Conservation (phyloP, 2,329 filamentous ascomycete species). For the Calonectria montana region DNA sequence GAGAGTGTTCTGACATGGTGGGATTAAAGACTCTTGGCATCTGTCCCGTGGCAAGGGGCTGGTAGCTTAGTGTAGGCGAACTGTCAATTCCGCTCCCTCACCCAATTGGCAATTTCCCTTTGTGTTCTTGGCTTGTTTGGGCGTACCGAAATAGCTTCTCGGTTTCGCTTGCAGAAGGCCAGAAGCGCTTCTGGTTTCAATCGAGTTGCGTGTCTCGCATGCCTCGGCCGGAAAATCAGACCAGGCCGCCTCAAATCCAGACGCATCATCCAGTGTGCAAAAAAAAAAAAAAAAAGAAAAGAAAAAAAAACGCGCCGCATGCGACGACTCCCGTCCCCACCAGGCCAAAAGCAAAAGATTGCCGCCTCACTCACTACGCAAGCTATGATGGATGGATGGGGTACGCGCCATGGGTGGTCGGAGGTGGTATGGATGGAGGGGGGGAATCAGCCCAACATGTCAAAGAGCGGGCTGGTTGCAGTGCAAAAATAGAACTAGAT, state of each 20-base stretch:
- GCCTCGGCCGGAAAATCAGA: not conserved
- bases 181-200: not conserved
- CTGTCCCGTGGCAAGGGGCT: not conserved
- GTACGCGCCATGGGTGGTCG: too few relatives aligned
- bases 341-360: too few relatives aligned
- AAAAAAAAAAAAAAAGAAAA: not conserved
- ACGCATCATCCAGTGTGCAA: not conserved
- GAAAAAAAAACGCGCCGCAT: not conserved
- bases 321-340: too few relatives aligned
- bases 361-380: too few relatives aligned
- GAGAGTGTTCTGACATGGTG: not conserved
- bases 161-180: not conserved
- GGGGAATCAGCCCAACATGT: too few relatives aligned
- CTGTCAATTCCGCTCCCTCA: not conserved
- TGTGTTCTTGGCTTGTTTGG: not conserved
- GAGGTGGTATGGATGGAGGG: too few relatives aligned
- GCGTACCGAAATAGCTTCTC: not conserved
- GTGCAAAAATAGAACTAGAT: not conserved
- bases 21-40: conserved; percentile 2
- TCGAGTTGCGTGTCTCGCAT: not conserved
- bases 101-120: not conserved
- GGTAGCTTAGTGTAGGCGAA: not conserved
- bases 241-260: not conserved
- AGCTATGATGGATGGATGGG: too few relatives aligned
- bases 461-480: too few relatives aligned